Evolutionary conservation across 202 grass and related monocot species (phyloP), one percentile per base, ranked within the genome.

Genomic region (Schoenoplectus triqueter): DNA sequence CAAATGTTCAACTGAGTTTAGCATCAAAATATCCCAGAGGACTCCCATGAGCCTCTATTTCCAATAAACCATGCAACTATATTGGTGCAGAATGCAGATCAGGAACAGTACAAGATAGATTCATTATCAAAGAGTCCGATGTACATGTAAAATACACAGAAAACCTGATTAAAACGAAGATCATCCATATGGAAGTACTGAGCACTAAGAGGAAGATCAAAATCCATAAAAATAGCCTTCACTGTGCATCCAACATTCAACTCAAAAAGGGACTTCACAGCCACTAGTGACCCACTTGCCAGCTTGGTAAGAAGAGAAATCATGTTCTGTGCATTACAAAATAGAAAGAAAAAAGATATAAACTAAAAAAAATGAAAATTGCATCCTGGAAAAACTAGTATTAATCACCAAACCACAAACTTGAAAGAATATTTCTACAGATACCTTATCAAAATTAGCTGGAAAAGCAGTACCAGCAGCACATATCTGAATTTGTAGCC

Each of bases 201-300:
- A 81, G 86, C 85, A 79, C 90, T 88, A 85, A 90, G 90, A 20
- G 90, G 87, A 21, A 92, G 79, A 75, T 95, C 90, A 86, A 89
- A 95, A 87, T 84, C 82, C 47, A 92, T 77, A 75, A 98, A 85
- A 85, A 98, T 94, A 54, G 85, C 82, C 84, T 80, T 95, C 88
- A 95, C 89, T 79, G 84, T 91, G 68, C 84, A 91, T 68, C 91
- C 90, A 83, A 92, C 82, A 91, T 93, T 91, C 76, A 90, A 87
- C 75, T 94, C 93, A 81, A 95, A 95, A 56, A 98, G 93, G 65
- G 84, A 90, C 82, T 91, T 92, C 39, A 95, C 96, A 51, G 91
- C 91, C 82, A 95, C 82, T 76, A 94, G 91, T 55, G 96, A 95
- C 80, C 55, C 85, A 84, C 87, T 82, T 2, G 93, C 96, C 61